Conservation (phyloP, 495 filamentous ascomycete species). For the Articulospora tetracladia region DNA sequence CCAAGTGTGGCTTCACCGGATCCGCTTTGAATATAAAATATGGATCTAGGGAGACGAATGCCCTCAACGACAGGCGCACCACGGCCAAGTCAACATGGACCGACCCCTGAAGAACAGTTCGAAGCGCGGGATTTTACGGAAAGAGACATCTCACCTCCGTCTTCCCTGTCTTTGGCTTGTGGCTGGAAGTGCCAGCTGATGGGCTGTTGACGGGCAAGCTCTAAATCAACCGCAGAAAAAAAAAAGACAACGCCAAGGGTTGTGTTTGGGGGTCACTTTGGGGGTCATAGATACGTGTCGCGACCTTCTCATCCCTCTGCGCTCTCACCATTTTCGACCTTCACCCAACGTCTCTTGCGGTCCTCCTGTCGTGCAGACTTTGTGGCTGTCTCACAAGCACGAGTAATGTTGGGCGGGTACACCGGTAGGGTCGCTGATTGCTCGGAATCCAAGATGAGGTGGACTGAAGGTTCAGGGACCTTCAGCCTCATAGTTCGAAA, state of each 20-base stretch:
- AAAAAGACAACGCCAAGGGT: not conserved
- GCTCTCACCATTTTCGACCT: not conserved
- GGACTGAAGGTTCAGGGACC: not conserved
- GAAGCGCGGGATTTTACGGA: not conserved
- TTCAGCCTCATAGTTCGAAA: conserved; percentile 10
- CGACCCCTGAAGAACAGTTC: not conserved
- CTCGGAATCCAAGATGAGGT: conserved; percentile 2
- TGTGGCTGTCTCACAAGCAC: not conserved
- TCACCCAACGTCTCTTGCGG: not conserved
- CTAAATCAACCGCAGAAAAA: conserved; percentile 12
- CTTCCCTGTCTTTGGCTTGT: conserved; percentile 7
- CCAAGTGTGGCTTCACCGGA: conserved; percentile 1
- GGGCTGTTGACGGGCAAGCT: not conserved
- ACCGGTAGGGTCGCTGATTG: not conserved
- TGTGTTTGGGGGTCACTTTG: conserved; percentile 6
- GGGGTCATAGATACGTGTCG: conserved; percentile 3
- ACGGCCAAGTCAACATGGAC: not conserved
- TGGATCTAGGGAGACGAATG: not conserved
- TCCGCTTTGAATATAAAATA: conserved; percentile 7
- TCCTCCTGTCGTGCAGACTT: not conserved
- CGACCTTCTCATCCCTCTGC: no score
- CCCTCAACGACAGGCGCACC: not conserved
- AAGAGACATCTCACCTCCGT: conserved; percentile 3
- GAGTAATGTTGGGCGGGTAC: not conserved
- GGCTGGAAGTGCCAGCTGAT: not conserved